Evolutionary conservation across 352 stramenopile species (phyloP).

Genomic region (Phytophthora lateralis): DNA sequence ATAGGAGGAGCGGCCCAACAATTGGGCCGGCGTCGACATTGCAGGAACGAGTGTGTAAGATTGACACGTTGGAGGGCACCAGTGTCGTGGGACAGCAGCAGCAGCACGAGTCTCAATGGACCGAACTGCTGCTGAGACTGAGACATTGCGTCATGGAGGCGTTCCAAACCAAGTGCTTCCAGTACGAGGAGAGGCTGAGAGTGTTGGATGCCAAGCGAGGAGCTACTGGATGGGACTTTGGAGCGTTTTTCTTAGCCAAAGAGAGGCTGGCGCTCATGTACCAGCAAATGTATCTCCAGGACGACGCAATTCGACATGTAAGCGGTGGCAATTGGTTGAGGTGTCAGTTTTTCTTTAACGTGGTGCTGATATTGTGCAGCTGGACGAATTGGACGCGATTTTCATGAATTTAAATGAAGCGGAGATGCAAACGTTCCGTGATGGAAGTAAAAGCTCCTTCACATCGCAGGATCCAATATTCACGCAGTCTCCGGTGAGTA

Average conservation of each 20-base stretch:
- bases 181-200: conserved; percentile 80
- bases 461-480: conserved; percentile 54
- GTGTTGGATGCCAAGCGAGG: conserved; percentile 66
- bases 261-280: conserved; percentile 84
- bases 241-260: conserved; percentile 81
- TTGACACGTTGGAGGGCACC: conserved; percentile 76
- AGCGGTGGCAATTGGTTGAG: conserved; percentile 1
- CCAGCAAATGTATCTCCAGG: conserved; percentile 81
- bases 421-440: conserved; percentile 34
- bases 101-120: conserved; percentile 84
- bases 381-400: conserved; percentile 85
- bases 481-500: conserved; percentile 58
- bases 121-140: conserved; percentile 68
- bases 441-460: conserved; percentile 29
- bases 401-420: conserved; percentile 50
- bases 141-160: conserved; percentile 83
- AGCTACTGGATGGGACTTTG: conserved; percentile 69
- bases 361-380: conserved; percentile 32
- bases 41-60: conserved; percentile 80
- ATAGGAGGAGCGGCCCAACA: conserved; percentile 38
- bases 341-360: neutral
- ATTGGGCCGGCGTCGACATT: conserved; percentile 20
- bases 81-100: conserved; percentile 76
- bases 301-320: conserved; percentile 85
- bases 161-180: conserved; percentile 77